Percentiles rank a stretch among this genome's conserved stretches.
Evolutionary conservation across 2,329 filamentous ascomycete species (phyloP).

Genomic region (Verruconis gallopava): DNA sequence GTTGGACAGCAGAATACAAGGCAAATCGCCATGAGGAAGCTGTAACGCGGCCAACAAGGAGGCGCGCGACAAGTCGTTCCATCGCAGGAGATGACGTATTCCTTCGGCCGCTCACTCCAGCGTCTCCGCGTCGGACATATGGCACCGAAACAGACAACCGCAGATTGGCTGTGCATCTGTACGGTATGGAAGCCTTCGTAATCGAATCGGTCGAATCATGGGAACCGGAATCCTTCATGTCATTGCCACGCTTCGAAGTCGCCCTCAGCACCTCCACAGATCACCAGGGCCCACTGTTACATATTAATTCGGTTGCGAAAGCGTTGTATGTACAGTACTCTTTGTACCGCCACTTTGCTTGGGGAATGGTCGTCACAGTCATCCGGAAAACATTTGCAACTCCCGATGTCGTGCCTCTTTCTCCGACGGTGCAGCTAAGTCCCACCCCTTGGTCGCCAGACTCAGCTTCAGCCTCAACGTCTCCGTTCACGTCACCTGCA

Average conservation of each 20-base stretch:
- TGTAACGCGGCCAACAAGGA: constrained; percentile 44
- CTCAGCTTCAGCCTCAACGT: neutral
- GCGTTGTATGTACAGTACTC: constrained; percentile 80
- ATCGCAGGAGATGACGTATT: constrained; percentile 48
- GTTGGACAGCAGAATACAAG: constrained; percentile 79
- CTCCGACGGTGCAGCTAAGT: neutral
- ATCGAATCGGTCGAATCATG: constrained; percentile 77
- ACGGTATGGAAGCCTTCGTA: constrained; percentile 79
- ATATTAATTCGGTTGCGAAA: constrained; percentile 69
- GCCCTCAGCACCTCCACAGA: constrained; percentile 77
- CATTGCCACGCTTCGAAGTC: constrained; percentile 75
- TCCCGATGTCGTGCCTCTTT: constrained; percentile 2
- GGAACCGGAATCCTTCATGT: constrained; percentile 75
- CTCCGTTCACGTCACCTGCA: neutral
- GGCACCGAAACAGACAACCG: constrained; percentile 56
- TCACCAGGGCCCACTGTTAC: constrained; percentile 73
- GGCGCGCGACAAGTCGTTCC: constrained; percentile 58
- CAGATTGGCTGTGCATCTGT: constrained; percentile 64
- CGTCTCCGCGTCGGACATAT: constrained; percentile 41
- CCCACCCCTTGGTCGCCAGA: constrained; percentile 5
- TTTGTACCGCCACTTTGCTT: constrained; percentile 80
- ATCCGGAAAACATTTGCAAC: constrained; percentile 36
- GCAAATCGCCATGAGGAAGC: constrained; percentile 60
- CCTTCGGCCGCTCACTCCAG: constrained; percentile 38
- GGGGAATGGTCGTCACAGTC: constrained; percentile 69